Evolutionary conservation across 2,329 filamentous ascomycete genomes (phyloP).

Genomic region (Magnaporthiopsis poae): DNA sequence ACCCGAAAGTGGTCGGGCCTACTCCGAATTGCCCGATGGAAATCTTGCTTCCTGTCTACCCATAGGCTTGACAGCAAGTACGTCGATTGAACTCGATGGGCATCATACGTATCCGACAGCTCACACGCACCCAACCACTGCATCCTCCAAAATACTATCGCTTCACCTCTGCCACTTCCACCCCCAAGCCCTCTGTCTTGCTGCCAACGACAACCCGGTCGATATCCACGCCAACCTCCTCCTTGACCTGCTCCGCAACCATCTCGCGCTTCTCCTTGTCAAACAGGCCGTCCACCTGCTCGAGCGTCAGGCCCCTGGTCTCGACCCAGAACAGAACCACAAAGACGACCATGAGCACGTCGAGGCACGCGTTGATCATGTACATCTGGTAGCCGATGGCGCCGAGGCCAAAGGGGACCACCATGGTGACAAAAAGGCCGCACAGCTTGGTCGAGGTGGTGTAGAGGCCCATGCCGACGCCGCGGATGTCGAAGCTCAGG

Average conservation of each 20-base stretch:
- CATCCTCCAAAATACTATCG: background rate
- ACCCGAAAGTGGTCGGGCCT: too few relatives aligned
- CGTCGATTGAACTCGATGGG: background rate
- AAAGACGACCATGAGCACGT: slow-evolving; percentile 32
- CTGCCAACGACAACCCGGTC: too few relatives aligned
- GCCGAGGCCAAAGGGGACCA: slow-evolving; percentile 39
- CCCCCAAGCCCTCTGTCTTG: too few relatives aligned
- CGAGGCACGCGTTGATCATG: slow-evolving; percentile 41
- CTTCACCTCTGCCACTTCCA: background rate
- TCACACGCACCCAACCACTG: background rate
- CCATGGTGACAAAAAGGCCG: slow-evolving; percentile 33
- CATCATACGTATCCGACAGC: background rate
- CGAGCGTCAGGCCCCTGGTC: slow-evolving; percentile 37
- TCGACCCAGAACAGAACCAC: slow-evolving; percentile 42
- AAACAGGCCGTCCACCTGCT: slow-evolving; percentile 43
- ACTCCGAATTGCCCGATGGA: too few relatives aligned
- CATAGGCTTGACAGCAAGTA: background rate
- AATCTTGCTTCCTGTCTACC: too few relatives aligned
- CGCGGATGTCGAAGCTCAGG: slow-evolving; percentile 23
- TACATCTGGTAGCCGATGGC: slow-evolving; percentile 41
- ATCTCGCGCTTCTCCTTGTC: background rate
- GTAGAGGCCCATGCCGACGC: slow-evolving; percentile 23
- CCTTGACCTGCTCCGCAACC: background rate
- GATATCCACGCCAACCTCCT: slow-evolving; percentile 1
- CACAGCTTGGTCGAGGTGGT: background rate